Percentiles rank a stretch among this genome's conserved stretches.
phyloP scores from a whole-genome alignment of 2,329 filamentous ascomycete genomes.

The Diaporthe sp. region DNA sequence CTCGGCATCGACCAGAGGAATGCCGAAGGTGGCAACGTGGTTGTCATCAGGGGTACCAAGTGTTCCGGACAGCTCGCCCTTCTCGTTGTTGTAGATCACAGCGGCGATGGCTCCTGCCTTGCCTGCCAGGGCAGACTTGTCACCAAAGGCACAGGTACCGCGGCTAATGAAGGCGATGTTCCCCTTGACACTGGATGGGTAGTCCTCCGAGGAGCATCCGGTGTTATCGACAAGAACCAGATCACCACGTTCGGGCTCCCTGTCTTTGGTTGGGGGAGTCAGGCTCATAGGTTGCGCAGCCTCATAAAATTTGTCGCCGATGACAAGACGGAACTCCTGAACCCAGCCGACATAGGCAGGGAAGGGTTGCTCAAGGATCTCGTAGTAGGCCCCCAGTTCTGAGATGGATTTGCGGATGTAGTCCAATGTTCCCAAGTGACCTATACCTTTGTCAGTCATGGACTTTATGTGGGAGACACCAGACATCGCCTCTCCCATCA shows the following conservation, averaged over 20 bases:
- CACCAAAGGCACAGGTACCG: slow-evolving; percentile 78
- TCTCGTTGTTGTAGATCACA: slow-evolving; percentile 80
- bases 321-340: slow-evolving; percentile 68
- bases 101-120: slow-evolving; percentile 78
- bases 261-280: slow-evolving; percentile 73
- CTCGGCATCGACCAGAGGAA: slow-evolving; percentile 70
- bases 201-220: slow-evolving; percentile 76
- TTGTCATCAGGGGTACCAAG: slow-evolving; percentile 71
- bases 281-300: slow-evolving; percentile 71
- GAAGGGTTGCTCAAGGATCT: slow-evolving; percentile 73
- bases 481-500: background rate
- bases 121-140: slow-evolving; percentile 77
- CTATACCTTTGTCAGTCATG: slow-evolving; percentile 49
- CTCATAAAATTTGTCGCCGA: slow-evolving; percentile 64
- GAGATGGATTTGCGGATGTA: slow-evolving; percentile 71
- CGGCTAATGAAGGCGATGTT: slow-evolving; percentile 79
- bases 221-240: slow-evolving; percentile 71
- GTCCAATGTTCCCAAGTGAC: slow-evolving; percentile 73
- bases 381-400: slow-evolving; percentile 71
- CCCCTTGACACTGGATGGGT: slow-evolving; percentile 67
- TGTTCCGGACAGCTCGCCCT: slow-evolving; percentile 74
- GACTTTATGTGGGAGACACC: too few relatives aligned
- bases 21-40: slow-evolving; percentile 77
- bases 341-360: slow-evolving; percentile 72
- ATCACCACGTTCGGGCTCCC: slow-evolving; percentile 69